phyloP scores from a whole-genome alignment of 2,329 filamentous ascomycete genomes.

The Neocucurbitaria cava region DNA sequence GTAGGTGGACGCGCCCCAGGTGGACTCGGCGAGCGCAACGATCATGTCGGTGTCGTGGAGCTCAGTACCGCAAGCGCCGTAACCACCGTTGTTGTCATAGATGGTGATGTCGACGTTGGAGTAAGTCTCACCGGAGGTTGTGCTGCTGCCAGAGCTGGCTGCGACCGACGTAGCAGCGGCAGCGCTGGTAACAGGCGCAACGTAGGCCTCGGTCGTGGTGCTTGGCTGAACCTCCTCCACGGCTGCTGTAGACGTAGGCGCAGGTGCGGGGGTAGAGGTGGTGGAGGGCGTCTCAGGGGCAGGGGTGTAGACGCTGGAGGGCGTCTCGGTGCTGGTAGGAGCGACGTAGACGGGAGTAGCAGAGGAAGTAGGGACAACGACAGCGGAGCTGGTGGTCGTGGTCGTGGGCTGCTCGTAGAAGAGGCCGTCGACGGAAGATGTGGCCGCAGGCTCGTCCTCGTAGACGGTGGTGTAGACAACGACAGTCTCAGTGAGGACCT shows the following conservation, averaged over 20 bases:
- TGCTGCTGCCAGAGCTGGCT: conserved; percentile 3
- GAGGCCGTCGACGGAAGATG: conserved; percentile 23
- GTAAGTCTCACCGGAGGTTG: conserved; percentile 14
- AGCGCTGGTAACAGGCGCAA: background rate
- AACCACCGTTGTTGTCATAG: conserved; percentile 39
- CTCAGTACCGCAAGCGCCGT: conserved; percentile 40
- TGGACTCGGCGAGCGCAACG: conserved; percentile 37
- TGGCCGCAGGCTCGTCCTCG: conserved; percentile 30
- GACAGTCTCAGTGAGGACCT: conserved; percentile 43
- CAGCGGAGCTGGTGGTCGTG: conserved; percentile 23
- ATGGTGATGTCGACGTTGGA: conserved; percentile 42
- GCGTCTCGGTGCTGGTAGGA: conserved; percentile 8
- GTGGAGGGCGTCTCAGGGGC: conserved; percentile 11
- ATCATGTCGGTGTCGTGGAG: conserved; percentile 31
- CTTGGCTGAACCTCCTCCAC: conserved; percentile 11
- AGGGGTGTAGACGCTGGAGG: conserved; percentile 22
- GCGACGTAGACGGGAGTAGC: conserved; percentile 19
- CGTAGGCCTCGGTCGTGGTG: conserved; percentile 5
- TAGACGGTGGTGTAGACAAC: conserved; percentile 47
- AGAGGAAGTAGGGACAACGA: conserved; percentile 17
- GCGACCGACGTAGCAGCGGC: conserved; percentile 7
- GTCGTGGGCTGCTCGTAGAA: conserved; percentile 35
- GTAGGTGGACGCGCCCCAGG: conserved; percentile 40
- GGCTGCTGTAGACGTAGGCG: conserved; percentile 8
- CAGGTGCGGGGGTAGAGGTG: conserved; percentile 14